Evolutionary conservation across 2,329 filamentous ascomycete genomes (phyloP).

Genomic region (Talaromyces marneffei): DNA sequence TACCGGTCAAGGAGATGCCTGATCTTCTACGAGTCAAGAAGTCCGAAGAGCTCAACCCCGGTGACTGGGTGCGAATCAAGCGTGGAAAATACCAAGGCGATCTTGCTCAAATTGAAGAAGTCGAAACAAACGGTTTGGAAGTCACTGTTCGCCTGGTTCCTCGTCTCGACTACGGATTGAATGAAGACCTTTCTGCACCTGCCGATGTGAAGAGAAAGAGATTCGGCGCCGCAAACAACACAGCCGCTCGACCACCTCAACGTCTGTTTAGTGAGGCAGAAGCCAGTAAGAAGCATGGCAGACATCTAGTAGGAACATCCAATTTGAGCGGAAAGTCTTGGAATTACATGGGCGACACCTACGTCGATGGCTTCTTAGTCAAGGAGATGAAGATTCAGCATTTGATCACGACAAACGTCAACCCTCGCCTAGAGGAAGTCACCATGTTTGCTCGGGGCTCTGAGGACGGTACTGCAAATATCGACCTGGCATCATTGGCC

Average conservation of each 20-base stretch:
- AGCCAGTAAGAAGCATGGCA: constrained; percentile 78
- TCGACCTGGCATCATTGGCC: constrained; percentile 85
- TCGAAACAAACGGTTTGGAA: constrained; percentile 87
- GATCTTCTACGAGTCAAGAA: constrained; percentile 88
- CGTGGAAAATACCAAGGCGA: constrained; percentile 79
- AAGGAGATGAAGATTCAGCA: constrained; percentile 90
- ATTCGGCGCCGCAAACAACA: constrained; percentile 44
- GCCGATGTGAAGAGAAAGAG: constrained; percentile 75
- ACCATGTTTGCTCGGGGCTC: constrained; percentile 85
- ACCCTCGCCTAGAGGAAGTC: constrained; percentile 88
- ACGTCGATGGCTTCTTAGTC: constrained; percentile 85
- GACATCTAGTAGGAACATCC: constrained; percentile 50
- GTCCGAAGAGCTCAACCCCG: constrained; percentile 74
- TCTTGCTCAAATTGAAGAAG: constrained; percentile 84
- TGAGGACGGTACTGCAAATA: constrained; percentile 87
- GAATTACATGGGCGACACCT: constrained; percentile 82
- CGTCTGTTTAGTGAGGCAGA: constrained; percentile 89
- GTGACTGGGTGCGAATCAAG: constrained; percentile 86
- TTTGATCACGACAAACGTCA: constrained; percentile 80
- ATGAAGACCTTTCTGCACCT: constrained; percentile 64
- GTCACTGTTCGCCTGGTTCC: constrained; percentile 84
- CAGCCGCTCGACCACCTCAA: constrained; percentile 70
- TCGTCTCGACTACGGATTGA: constrained; percentile 81
- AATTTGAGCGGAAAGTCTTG: constrained; percentile 62
- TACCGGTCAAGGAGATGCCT: constrained; percentile 96